Evolutionary conservation across 1,284 basidiomycete genomes (phyloP), one percentile per base, ranked within the genome.

Genomic region (Rugosomyces carneus): DNA sequence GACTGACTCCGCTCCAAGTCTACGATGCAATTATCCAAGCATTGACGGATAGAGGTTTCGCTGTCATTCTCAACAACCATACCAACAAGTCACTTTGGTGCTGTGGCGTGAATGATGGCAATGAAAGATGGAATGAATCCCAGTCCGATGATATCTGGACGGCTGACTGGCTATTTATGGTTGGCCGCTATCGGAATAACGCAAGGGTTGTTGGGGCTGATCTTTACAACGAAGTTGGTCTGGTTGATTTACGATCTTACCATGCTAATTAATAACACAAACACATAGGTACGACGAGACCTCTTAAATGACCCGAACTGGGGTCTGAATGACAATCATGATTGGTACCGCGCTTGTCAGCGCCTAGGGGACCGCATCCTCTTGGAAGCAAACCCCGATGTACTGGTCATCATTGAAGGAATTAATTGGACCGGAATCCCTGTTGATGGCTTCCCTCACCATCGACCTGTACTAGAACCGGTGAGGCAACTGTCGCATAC

Each of bases 11-110:
- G 21, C 31, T 53, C 8, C 48, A 50, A 38, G 45, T 53, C n/a
- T 50, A 50, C 27, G 51, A 50, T 29, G 46, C 40, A 20, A 42
- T 53, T 11, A 42, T 53, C 7, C 29, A 50, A n/a, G 51, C 48
- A 13, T 23, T 53, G 3, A 48, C 51, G 11, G 41, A 50, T 18
- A 31, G 45, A 44, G 51, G 51, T 0, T 50, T 53, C 23, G 48
- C 43, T 31, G 51, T 53, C 15, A 48, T 53, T 20, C 51, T 53
- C 3, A 53, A 50, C 16, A 53, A 53, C 18, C 51, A 53, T 31
- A 53, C 51, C 19, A 50, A 48, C 37, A 50, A 50, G 37, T 50
- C 51, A n/a, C 13, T 50, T 1, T 53, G 51, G 51, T 53, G 51
- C 31, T 53, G 51, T 19, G 51, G 45, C 4, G 48, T 36, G 11